These are phyloP conservation scores for Fusarium sublunatum DNA, from an alignment of 2,329 filamentous ascomycete species.

Conservation along the genomic window DNA sequence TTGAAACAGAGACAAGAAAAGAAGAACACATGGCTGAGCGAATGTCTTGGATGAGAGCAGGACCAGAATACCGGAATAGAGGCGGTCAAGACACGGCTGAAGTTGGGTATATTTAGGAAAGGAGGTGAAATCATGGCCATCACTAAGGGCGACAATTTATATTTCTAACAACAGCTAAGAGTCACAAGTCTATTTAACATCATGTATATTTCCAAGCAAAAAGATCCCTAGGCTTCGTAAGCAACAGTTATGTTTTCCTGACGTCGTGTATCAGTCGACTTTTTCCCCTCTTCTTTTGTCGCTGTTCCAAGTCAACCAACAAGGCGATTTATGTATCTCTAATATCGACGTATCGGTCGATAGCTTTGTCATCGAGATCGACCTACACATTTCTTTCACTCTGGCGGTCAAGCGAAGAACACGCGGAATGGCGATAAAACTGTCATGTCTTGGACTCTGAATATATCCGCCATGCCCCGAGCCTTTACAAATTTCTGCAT, in stretches of 20 bases:
- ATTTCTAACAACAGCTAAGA: too few relatives aligned
- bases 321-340: too few relatives aligned
- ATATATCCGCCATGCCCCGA: not conserved
- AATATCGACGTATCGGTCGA: too few relatives aligned
- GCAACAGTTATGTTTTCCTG: too few relatives aligned
- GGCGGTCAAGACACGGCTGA: not conserved
- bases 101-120: not conserved
- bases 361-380: not conserved
- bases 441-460: constrained; percentile 22
- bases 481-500: not conserved
- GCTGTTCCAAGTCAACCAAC: too few relatives aligned
- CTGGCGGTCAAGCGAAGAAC: constrained; percentile 11
- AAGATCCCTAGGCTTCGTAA: too few relatives aligned
- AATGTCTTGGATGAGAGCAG: not conserved
- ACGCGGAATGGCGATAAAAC: constrained; percentile 32
- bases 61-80: not conserved
- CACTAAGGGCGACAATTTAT: too few relatives aligned
- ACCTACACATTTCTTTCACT: not conserved
- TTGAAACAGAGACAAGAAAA: not conserved
- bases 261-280: too few relatives aligned
- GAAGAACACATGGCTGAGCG: not conserved
- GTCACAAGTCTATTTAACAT: too few relatives aligned
- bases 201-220: too few relatives aligned
- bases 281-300: too few relatives aligned
- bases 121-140: too few relatives aligned